phyloP scores from a whole-genome alignment of 371 early-diverging fungal species.

The Mortierella polycephala region DNA sequence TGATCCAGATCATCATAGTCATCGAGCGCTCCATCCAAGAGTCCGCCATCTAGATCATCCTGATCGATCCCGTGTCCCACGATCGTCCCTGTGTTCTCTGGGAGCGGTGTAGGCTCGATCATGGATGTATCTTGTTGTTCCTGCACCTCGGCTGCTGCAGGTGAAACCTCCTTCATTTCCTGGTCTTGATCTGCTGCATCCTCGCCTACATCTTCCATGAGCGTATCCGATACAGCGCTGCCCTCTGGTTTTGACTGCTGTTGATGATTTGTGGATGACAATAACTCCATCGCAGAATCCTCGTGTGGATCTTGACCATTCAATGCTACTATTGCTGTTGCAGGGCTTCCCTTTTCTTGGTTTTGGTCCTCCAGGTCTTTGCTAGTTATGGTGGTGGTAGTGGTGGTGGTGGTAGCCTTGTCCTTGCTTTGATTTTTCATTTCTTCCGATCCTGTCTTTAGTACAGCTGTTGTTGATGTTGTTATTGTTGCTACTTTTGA shows the following conservation, averaged over 20 bases:
- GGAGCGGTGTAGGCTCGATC: conserved; percentile 8
- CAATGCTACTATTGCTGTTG: neutral
- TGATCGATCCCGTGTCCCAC: conserved; percentile 32
- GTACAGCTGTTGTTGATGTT: conserved; percentile 4
- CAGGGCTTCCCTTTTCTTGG: neutral
- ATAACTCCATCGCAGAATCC: too few relatives aligned
- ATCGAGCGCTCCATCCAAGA: conserved; percentile 48
- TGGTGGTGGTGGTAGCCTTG: conserved; percentile 3
- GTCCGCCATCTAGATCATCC: conserved; percentile 44
- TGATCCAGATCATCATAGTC: conserved; percentile 51
- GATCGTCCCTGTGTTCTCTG: conserved; percentile 7
- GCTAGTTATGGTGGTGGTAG: neutral
- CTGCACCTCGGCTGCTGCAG: conserved; percentile 1
- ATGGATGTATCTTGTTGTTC: conserved; percentile 26
- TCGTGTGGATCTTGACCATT: too few relatives aligned
- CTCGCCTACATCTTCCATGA: neutral
- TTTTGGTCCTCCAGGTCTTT: neutral
- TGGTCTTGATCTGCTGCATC: conserved; percentile 20
- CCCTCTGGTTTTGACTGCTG: too few relatives aligned
- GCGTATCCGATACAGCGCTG: too few relatives aligned
- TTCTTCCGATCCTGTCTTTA: neutral
- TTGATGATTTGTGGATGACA: too few relatives aligned
- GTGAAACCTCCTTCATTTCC: conserved; percentile 28
- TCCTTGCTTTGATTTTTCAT: conserved; percentile 34
- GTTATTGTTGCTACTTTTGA: neutral